These are phyloP conservation scores for Picochlorum sp. DNA, from an alignment of 139 green algal genomes.

Conservation along the genomic window DNA sequence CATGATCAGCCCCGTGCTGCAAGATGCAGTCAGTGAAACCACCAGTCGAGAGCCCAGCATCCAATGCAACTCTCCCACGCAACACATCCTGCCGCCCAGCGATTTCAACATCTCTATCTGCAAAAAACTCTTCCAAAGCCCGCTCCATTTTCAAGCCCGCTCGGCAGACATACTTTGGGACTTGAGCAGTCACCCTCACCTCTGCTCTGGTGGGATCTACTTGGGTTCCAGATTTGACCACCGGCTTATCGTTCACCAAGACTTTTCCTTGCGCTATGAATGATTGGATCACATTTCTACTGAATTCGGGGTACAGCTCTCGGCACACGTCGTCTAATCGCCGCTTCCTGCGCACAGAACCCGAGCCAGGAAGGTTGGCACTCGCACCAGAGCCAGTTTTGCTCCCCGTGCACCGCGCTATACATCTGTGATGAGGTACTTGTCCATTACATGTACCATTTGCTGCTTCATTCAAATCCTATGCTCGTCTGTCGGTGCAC, in stretches of 20 bases:
- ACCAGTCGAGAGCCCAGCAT: constrained; percentile 90
- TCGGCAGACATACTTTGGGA: constrained; percentile 80
- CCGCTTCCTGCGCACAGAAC: constrained; percentile 19
- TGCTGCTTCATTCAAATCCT: no score
- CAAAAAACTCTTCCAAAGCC: constrained; percentile 69
- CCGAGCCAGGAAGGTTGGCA: neutral
- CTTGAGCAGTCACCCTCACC: constrained; percentile 60
- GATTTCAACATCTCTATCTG: neutral
- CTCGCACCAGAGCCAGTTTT: neutral
- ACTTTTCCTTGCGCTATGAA: constrained; percentile 90
- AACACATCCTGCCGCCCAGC: no score
- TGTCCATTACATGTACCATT: no score
- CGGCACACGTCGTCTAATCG: constrained; percentile 82
- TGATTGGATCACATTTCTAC: constrained; percentile 73
- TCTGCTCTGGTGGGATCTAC: constrained; percentile 30
- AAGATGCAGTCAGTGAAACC: constrained; percentile 97
- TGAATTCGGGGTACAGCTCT: constrained; percentile 61
- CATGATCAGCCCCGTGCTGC: constrained; percentile 65
- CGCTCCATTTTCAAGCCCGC: constrained; percentile 87
- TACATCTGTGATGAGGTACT: no score
- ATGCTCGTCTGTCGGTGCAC: no score
- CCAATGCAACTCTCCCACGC: constrained; percentile 56
- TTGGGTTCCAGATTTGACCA: constrained; percentile 70
- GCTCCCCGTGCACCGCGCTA: neutral
- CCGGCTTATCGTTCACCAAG: constrained; percentile 45